Evolutionary conservation across 371 early-diverging fungal species (phyloP).

Genomic region (Batkoa obscura): DNA sequence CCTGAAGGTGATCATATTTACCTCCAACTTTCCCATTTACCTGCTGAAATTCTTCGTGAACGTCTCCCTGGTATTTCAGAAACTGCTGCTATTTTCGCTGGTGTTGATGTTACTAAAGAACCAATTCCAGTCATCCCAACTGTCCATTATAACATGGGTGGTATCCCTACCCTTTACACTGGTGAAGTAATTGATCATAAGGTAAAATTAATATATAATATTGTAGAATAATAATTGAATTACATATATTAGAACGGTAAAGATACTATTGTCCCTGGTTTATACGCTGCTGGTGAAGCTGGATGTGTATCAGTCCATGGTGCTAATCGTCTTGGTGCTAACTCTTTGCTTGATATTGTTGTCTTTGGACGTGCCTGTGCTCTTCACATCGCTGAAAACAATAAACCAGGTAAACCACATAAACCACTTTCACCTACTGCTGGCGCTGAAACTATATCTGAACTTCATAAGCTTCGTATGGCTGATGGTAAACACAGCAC

Average conservation of each 20-base stretch:
- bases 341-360: conserved; percentile 91
- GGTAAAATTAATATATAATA: conserved; percentile 17
- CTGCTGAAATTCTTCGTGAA: conserved; percentile 77
- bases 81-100: conserved; percentile 92
- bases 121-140: conserved; percentile 98
- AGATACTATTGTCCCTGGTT: conserved; percentile 71
- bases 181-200: conserved; percentile 77
- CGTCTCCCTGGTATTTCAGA: conserved; percentile 97
- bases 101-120: conserved; percentile 97
- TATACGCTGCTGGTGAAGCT: conserved; percentile 91
- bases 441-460: conserved; percentile 70
- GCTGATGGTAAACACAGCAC: conserved; percentile 62
- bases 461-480: conserved; percentile 80
- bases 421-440: conserved; percentile 64
- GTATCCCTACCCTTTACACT: conserved; percentile 92
- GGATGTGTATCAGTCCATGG: conserved; percentile 92
- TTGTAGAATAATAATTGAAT: no score
- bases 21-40: conserved; percentile 90
- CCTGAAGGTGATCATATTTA: conserved; percentile 90
- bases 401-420: conserved; percentile 69
- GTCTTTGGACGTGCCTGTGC: conserved; percentile 95
- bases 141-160: conserved; percentile 99
- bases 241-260: conserved; percentile 26
- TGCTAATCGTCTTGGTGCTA: conserved; percentile 94
- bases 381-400: conserved; percentile 77